These are phyloP conservation scores for Canavalia gladiata DNA, from an alignment of 306 rosid genomes.

Conservation along the genomic window DNA sequence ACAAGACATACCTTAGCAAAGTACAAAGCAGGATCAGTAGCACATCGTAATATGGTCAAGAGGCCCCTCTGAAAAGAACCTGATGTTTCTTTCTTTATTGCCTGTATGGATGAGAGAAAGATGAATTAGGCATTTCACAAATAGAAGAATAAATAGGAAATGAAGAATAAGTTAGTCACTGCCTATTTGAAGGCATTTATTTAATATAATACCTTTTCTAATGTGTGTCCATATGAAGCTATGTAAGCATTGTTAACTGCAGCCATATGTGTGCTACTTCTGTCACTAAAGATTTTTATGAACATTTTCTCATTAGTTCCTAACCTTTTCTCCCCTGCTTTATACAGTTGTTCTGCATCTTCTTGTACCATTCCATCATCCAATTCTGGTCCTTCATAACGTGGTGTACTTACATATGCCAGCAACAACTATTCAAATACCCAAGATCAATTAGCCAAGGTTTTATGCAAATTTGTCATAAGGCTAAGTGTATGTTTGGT, in stretches of 20 bases:
- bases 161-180: too few relatives aligned
- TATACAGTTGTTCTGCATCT: slow-evolving; percentile 51
- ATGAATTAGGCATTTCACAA: background rate
- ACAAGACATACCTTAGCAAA: slow-evolving; percentile 72
- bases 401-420: slow-evolving; percentile 61
- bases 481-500: too few relatives aligned
- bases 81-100: slow-evolving; percentile 68
- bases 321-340: slow-evolving; percentile 55
- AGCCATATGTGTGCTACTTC: slow-evolving; percentile 78
- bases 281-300: slow-evolving; percentile 66
- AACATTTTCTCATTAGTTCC: slow-evolving; percentile 64
- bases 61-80: slow-evolving; percentile 68
- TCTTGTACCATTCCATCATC: slow-evolving; percentile 49
- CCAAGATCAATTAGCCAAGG: background rate
- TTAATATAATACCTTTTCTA: slow-evolving; percentile 61
- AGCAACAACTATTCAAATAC: slow-evolving; percentile 62
- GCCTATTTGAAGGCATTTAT: background rate
- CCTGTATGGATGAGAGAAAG: slow-evolving; percentile 46
- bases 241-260: slow-evolving; percentile 63
- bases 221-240: slow-evolving; percentile 51
- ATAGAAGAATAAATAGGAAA: background rate
- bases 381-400: slow-evolving; percentile 79
- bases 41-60: slow-evolving; percentile 65
- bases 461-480: background rate
- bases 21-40: slow-evolving; percentile 64